These are phyloP conservation scores for Croton setiger DNA, from an alignment of 441 rosid genomes.

Conservation along the genomic window DNA sequence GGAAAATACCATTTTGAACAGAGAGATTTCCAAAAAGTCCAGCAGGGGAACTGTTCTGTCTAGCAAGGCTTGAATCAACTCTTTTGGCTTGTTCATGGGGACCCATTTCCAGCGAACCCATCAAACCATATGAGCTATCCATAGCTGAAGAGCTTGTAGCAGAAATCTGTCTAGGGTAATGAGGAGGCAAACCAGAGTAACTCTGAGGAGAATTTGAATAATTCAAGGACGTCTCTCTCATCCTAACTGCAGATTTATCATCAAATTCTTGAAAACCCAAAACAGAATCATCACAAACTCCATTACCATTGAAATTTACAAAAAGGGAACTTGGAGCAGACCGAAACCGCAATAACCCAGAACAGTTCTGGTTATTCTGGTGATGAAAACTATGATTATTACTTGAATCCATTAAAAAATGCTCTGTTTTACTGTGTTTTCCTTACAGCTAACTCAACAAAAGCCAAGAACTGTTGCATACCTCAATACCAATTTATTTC, in stretches of 20 bases:
- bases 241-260: constrained; percentile 39
- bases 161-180: constrained; percentile 59
- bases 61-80: constrained; percentile 43
- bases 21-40: constrained; percentile 58
- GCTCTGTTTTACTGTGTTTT: constrained; percentile 16
- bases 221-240: constrained; percentile 28
- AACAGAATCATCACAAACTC: constrained; percentile 27
- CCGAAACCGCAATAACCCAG: constrained; percentile 73
- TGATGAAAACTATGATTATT: constrained; percentile 31
- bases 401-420: constrained; percentile 58
- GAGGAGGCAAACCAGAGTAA: constrained; percentile 69
- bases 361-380: constrained; percentile 47
- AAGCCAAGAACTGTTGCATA: constrained; percentile 30
- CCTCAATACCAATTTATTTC: constrained; percentile 15
- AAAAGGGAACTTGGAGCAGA: constrained; percentile 72
- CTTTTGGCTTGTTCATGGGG: constrained; percentile 39
- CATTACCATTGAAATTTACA: constrained; percentile 36
- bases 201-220: constrained; percentile 33
- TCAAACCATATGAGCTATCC: constrained; percentile 49
- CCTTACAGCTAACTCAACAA: constrained; percentile 2
- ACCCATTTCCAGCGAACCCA: constrained; percentile 30
- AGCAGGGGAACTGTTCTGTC: constrained; percentile 82
- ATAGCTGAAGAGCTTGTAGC: constrained; percentile 41
- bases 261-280: constrained; percentile 34
- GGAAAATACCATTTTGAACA: constrained; percentile 57